Percentiles rank a stretch among this genome's conserved stretches.
These are phyloP conservation scores for Kluyveromyces marxianus DNA, from an alignment of 1,139 yeast genomes.

Conservation along the genomic window DNA sequence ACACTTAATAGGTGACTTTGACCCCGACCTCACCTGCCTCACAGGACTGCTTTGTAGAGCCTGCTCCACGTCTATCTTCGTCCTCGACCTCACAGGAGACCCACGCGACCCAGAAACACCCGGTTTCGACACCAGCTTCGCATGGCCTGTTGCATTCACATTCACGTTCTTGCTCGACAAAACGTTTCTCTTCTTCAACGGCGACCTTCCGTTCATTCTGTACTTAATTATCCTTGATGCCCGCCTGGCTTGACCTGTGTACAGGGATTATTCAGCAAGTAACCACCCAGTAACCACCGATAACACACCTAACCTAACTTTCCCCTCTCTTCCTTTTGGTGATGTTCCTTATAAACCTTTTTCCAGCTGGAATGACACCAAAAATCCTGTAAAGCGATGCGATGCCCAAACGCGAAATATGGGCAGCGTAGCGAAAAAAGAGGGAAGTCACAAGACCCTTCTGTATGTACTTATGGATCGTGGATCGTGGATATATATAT, in stretches of 20 bases:
- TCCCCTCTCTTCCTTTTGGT: too few species aligned
- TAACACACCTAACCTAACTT: too few species aligned
- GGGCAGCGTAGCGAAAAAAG: too few species aligned
- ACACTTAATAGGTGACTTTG: constrained; percentile 1
- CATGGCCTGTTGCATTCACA: constrained; percentile 7
- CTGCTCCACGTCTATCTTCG: constrained; percentile 12
- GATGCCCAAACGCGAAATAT: too few species aligned
- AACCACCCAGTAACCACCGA: too few species aligned
- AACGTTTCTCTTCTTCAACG: constrained; percentile 9
- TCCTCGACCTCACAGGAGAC: constrained; percentile 13
- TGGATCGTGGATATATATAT: too few species aligned
- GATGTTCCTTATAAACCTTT: too few species aligned
- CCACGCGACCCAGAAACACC: constrained; percentile 10
- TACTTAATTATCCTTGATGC: neutral
- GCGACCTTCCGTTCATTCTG: constrained; percentile 7
- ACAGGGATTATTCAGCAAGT: neutral
- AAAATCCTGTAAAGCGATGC: too few species aligned
- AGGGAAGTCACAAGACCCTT: too few species aligned
- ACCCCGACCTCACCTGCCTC: constrained; percentile 3
- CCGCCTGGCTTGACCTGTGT: neutral
- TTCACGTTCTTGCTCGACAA: constrained; percentile 11
- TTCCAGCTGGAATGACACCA: too few species aligned
- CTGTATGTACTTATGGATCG: too few species aligned
- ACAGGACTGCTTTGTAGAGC: constrained; percentile 16
- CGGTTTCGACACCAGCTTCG: neutral